Conservation (phyloP, 495 filamentous ascomycete species). For the Penicillium roqueforti region DNA sequence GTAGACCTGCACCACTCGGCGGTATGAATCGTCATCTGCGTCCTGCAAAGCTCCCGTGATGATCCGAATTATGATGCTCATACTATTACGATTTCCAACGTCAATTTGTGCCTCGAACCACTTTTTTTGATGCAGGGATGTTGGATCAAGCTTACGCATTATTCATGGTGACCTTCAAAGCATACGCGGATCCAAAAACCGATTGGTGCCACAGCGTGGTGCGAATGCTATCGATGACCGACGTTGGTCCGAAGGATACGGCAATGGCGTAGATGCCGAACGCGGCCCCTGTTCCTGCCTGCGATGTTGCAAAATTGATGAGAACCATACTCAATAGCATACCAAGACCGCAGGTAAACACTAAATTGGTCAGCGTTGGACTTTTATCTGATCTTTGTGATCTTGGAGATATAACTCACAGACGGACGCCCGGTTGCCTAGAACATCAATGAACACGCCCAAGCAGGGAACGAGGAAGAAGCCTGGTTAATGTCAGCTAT, state of each 20-base stretch:
- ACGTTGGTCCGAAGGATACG: constrained; percentile 36
- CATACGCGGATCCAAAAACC: constrained; percentile 42
- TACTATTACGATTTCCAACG: constrained; percentile 19
- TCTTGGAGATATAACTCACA: constrained; percentile 23
- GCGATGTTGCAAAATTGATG: constrained; percentile 33
- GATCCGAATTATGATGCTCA: constrained; percentile 44
- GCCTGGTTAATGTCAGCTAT: constrained; percentile 7
- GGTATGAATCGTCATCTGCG: constrained; percentile 37
- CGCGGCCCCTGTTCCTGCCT: constrained; percentile 35
- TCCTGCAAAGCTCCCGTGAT: constrained; percentile 43
- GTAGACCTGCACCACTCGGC: constrained; percentile 39
- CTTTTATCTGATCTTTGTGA: not conserved
- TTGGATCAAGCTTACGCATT: constrained; percentile 27
- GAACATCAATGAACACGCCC: constrained; percentile 43
- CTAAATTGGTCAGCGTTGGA: constrained; percentile 7
- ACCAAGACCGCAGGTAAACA: constrained; percentile 34
- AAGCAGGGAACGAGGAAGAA: constrained; percentile 42
- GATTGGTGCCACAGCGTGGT: constrained; percentile 43
- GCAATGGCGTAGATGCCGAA: constrained; percentile 46
- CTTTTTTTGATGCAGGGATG: not conserved
- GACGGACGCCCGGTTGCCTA: constrained; percentile 39
- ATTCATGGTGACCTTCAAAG: constrained; percentile 45
- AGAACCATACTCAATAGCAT: constrained; percentile 42
- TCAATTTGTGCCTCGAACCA: not conserved
- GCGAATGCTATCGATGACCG: constrained; percentile 43